phyloP scores from a whole-genome alignment of 495 filamentous ascomycete species.

The Glutinoglossum americanum region DNA sequence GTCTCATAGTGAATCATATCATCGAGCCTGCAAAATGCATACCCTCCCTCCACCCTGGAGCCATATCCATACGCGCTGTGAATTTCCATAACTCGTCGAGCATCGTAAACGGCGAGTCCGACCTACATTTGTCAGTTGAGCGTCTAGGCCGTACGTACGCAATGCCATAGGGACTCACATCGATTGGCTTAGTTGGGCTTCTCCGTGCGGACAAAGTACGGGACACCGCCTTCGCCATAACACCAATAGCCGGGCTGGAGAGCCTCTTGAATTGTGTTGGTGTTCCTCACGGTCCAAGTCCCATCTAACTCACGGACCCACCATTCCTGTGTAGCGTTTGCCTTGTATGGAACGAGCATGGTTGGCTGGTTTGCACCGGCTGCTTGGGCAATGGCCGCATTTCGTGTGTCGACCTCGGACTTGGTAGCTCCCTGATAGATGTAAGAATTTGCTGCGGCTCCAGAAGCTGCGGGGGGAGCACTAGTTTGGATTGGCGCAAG shows the following conservation, averaged over 20 bases:
- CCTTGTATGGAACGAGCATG: constrained; percentile 5
- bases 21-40: too few relatives aligned
- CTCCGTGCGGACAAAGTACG: constrained; percentile 1
- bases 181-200: neutral
- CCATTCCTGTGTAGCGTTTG: constrained; percentile 7
- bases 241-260: constrained; percentile 15
- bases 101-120: too few relatives aligned
- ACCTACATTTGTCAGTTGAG: neutral
- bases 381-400: constrained; percentile 4
- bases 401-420: constrained; percentile 7
- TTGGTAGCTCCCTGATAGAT: constrained; percentile 6
- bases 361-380: constrained; percentile 7
- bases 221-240: neutral
- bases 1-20: too few relatives aligned
- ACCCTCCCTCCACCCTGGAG: too few relatives aligned
- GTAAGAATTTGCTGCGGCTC: neutral
- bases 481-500: neutral
- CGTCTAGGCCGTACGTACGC: neutral
- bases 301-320: constrained; percentile 14
- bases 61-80: too few relatives aligned
- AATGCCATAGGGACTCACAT: neutral
- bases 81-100: too few relatives aligned
- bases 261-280: constrained; percentile 9
- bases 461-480: neutral
- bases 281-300: constrained; percentile 10